Evolutionary conservation across 768 basidiomycete genomes (phyloP), one percentile per base, ranked within the genome.

Genomic region (Nidularia sp.): DNA sequence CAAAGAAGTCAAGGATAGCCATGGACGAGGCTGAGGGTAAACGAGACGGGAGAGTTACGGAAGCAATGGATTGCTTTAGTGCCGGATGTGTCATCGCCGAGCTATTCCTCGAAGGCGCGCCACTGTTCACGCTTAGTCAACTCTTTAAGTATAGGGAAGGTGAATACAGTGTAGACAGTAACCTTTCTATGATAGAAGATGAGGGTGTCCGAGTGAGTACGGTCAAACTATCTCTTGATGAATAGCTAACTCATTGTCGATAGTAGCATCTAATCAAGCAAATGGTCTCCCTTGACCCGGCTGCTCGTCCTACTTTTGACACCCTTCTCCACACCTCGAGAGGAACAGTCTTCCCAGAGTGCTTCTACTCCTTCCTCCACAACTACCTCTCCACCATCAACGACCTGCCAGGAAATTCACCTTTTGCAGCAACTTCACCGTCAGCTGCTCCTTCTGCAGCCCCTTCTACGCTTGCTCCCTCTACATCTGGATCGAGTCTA

Each of bases 11-110:
- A 9, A 76, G 71, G 57, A 62, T 80, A 15, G 71, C 76, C 0
- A 67, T 71, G 64, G 80, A 78, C 5, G 82, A 84, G 34, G 67
- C 65, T 15, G 80, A 85, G 53, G 85, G 85, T 0, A 84, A 83
- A 66, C 71, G 87, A 43, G 89, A 97, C 54, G 86, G 85, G 1
- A 85, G 78, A 58, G 86, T 98, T 25, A 95, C 93, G 0, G 93
- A 99, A 69, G 80, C 89, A 3, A 99, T 99, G 97, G 97, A 99
- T 65, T 89, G 94, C 48, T 99, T 98, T 62, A 93, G 93, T 57
- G 81, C 81, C 0, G 97, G 97, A 22, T 98, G 96, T 65, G 94
- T 98, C 10, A 81, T 98, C 34, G 93, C 94, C 0, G 97, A 99
- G 68, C 77, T 99, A 55, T 98, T 97, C 72, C 75, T 94, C 53